Base-by-base conservation (phyloP, 2,329 filamentous ascomycete species). In the Sclerotiophoma versabilis region DNA sequence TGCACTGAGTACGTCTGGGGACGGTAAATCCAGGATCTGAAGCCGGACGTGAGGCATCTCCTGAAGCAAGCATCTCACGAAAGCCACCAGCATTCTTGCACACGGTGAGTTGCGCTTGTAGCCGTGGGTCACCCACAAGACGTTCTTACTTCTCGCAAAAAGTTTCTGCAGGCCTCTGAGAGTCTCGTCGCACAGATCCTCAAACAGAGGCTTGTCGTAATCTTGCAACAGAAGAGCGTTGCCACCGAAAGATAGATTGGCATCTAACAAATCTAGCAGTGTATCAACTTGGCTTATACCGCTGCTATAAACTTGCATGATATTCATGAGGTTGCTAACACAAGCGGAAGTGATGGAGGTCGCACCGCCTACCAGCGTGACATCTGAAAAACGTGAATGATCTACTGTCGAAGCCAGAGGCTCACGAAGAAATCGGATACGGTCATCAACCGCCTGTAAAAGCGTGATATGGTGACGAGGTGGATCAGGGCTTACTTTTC, bases 61-160 rank as follows among this genome's bases (percentile, higher is more conserved):
- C 5, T 33, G 33, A 2, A 37, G 11, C 5, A 57, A 15, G 9
- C 39, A 42, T 11, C 60, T 34, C 2, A 30, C 39, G 15, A 64
- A 46, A 0, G 55, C 57, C 7, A 61, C 53, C 1, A 39, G 29
- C 53, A 63, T 63, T 19, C 48, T 59, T 2, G 29, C 30, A 38
- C 57, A 54, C 12, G 62, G 54, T 20, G 36, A 15, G 5, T 53
- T 38, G 1, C 14, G 22, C 10, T 49, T 38, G 19, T 47, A 32
- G 11, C 57, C 57, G 3, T 22, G 15, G 10, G 57, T 64, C 6
- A 64, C 33, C 60, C 63, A 64, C 11, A 65, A 22, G 3, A 58
- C 26, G 11, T 34, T 47, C 34, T 27, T 51, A n/a, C 23, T 22
- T 4, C 10, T 36, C 11, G 8, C 27, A 20, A 57, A 53, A 17